These are phyloP conservation scores for Diaporthe ilicicola DNA, from an alignment of 2,329 filamentous ascomycete genomes.

Conservation along the genomic window DNA sequence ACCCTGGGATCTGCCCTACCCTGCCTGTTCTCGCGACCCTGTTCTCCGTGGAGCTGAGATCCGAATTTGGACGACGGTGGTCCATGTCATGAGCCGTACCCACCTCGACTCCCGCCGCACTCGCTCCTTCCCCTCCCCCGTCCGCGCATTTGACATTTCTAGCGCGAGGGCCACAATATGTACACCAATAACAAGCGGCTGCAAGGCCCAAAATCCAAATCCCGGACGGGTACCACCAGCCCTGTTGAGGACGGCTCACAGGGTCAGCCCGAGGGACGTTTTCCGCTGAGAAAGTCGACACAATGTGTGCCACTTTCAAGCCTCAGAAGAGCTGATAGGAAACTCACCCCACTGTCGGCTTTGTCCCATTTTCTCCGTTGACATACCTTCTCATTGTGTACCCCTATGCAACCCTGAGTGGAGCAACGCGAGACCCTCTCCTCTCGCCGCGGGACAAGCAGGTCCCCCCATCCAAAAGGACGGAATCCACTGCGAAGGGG, in stretches of 20 bases:
- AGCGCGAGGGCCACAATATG: background rate
- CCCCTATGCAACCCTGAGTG: slow-evolving; percentile 4
- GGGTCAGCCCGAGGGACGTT: background rate
- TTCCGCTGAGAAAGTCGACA: background rate
- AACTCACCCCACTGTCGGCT: slow-evolving; percentile 21
- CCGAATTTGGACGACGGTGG: slow-evolving; percentile 13
- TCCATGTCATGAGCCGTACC: slow-evolving; percentile 12
- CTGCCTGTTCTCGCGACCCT: slow-evolving; percentile 3
- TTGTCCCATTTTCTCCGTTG: slow-evolving; percentile 17
- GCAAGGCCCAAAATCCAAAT: background rate
- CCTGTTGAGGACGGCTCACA: background rate
- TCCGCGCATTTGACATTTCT: background rate
- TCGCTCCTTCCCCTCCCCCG: background rate
- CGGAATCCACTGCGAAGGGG: background rate
- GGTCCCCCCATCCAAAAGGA: background rate
- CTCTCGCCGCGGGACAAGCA: background rate
- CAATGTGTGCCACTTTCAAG: background rate
- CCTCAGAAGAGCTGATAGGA: background rate
- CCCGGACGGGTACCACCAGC: background rate
- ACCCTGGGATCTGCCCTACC: slow-evolving; percentile 21
- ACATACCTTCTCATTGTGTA: background rate
- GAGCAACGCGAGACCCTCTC: slow-evolving; percentile 16
- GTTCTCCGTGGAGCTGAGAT: slow-evolving; percentile 11
- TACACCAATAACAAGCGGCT: background rate
- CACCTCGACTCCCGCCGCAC: slow-evolving; percentile 21